A percentile compares a stretch with the other conserved stretches of the same genome.
phyloP scores from a whole-genome alignment of 2,329 filamentous ascomycete species.

The Sporothrix dimorphospora region DNA sequence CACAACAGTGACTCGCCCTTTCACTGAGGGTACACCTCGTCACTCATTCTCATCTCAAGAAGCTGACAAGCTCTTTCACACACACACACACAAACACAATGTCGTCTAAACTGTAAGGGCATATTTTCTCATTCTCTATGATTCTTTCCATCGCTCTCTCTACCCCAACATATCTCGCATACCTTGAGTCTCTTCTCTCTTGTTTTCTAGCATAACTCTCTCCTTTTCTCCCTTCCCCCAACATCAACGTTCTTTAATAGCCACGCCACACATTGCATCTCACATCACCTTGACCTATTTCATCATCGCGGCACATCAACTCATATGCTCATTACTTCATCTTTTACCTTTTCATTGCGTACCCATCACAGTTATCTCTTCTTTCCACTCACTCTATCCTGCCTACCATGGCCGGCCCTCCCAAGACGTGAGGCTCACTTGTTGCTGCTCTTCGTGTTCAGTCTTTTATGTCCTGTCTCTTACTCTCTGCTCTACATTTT shows the following conservation, averaged over 20 bases:
- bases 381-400: neutral
- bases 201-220: neutral
- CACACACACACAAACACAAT: neutral
- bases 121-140: too few relatives aligned
- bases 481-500: neutral
- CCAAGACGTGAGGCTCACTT: neutral
- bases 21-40: neutral
- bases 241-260: neutral
- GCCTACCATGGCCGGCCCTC: neutral
- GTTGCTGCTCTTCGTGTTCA: neutral
- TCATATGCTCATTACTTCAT: neutral
- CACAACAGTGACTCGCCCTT: too few relatives aligned
- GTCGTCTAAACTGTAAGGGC: constrained; percentile 24
- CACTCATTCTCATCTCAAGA: neutral
- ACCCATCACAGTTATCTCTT: neutral
- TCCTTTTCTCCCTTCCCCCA: neutral
- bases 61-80: neutral
- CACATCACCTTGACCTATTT: neutral
- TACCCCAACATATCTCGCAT: neutral
- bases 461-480: neutral
- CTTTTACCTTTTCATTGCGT: neutral
- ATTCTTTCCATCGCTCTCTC: neutral
- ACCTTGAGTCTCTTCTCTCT: neutral
- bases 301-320: too few relatives aligned
- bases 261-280: neutral